Base-by-base conservation (phyloP, 441 rosid genomes). In the Adansonia madagascariensis region DNA sequence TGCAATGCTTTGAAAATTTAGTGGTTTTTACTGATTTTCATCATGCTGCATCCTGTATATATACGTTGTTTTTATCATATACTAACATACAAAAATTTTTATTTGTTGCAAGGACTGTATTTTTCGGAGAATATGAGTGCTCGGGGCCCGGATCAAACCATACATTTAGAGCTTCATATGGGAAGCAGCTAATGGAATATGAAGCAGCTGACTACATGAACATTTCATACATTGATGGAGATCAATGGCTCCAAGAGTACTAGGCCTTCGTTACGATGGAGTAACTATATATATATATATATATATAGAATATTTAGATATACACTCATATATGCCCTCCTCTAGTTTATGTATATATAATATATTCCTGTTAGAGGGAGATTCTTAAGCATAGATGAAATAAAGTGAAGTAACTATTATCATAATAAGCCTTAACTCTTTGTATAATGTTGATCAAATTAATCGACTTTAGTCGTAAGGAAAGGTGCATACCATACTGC, bases 91-190 rank as follows among this genome's bases (percentile, higher is more conserved):
- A 14, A 1, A 24, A 24, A 11, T 35, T 14, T 67, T 39, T 20
- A 9, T 10, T 24, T 22, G 27, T 11, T 79, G 76, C 18, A 84
- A 94, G 95, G 86, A 91, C 94, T 0, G 88, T 89, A 18, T 85
- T 82, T 79, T 95, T 90, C 31, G 98, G 93, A 43, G 97, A 91
- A 82, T 85, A 87, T 39, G 84, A 81, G 18, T 91, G 93, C 75
- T 68, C 67, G 67, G 98, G 98, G 59, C 82, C 88, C 0, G 97
- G 98, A 86, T 90, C 98, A 65, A 77, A 86, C 78, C 76, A 77
- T 73, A 79, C 76, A 66, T 43, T 11, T 4, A 87, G 97, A 75
- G 91, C 79, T 6, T 68, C 85, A 0, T 92, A 81, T 72, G 90
- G 82, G 46, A 89, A 85, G 82, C 97, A 88, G 57, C 82, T 94